These are phyloP conservation scores for Leccinum longicurvipes DNA, from an alignment of 768 basidiomycete species.

Conservation along the genomic window DNA sequence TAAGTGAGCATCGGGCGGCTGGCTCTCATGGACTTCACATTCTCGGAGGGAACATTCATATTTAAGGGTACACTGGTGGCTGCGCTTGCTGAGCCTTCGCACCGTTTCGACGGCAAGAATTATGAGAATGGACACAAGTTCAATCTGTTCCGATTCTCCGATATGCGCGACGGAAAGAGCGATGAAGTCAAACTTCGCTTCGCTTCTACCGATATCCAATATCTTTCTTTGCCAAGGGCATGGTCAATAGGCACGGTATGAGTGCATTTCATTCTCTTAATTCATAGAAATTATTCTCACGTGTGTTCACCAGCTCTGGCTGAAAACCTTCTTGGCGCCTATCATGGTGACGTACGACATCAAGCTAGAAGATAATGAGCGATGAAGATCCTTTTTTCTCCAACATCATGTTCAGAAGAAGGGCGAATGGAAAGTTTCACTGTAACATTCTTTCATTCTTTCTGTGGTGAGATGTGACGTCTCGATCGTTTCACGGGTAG, in stretches of 20 bases:
- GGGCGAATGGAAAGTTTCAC: too few species aligned
- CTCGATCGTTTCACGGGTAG: too few species aligned
- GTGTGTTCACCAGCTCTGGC: too few species aligned
- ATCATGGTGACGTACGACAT: too few species aligned
- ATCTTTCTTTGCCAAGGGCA: background rate
- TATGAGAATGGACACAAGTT: constrained; percentile 38
- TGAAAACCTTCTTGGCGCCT: too few species aligned
- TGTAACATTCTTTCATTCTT: too few species aligned
- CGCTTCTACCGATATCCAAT: background rate
- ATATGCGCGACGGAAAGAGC: constrained; percentile 32
- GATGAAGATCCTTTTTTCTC: too few species aligned
- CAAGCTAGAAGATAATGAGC: too few species aligned
- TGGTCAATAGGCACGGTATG: background rate
- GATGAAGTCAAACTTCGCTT: constrained; percentile 22
- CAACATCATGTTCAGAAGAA: too few species aligned
- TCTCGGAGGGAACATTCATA: constrained; percentile 34
- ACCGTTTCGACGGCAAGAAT: constrained; percentile 13
- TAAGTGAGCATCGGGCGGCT: constrained; percentile 32
- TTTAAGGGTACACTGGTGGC: constrained; percentile 19
- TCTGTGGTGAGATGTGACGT: too few species aligned
- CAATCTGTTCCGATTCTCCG: constrained; percentile 47
- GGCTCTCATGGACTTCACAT: constrained; percentile 31
- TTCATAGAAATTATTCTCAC: too few species aligned
- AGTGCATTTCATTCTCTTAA: too few species aligned
- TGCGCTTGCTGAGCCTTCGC: constrained; percentile 22